These are phyloP conservation scores for Solanum infundibuliforme DNA, from an alignment of 257 asterid species.

Conservation along the genomic window DNA sequence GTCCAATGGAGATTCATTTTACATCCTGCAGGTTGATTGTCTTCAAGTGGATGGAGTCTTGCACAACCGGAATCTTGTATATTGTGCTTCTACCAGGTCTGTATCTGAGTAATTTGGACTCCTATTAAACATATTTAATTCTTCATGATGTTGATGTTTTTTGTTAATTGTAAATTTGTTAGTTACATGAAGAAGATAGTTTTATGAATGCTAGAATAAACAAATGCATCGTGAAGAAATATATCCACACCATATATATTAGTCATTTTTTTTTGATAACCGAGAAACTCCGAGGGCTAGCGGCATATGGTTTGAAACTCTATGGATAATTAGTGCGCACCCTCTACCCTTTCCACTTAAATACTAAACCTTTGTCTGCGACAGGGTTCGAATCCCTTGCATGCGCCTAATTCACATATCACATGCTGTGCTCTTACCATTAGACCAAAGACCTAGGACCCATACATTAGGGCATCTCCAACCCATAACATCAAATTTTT, in stretches of 20 bases:
- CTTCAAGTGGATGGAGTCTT: slow-evolving; percentile 97
- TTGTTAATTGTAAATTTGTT: not conserved
- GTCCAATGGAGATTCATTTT: not conserved
- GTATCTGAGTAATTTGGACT: not conserved
- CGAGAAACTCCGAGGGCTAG: not conserved
- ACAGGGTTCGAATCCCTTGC: not conserved
- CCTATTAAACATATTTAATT: not conserved
- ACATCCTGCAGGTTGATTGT: slow-evolving; percentile 72
- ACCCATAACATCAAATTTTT: not conserved
- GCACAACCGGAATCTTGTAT: slow-evolving; percentile 81
- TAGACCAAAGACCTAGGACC: not conserved
- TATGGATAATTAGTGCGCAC: not conserved
- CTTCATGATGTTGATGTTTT: not conserved
- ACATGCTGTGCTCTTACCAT: not conserved
- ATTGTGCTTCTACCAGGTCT: slow-evolving; percentile 96
- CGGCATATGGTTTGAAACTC: not conserved
- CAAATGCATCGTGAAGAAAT: not conserved
- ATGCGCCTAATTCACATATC: not conserved
- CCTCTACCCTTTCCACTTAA: not conserved
- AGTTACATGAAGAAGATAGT: not conserved
- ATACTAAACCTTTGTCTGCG: not conserved
- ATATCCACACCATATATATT: not conserved
- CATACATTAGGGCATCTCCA: not conserved
- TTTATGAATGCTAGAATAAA: not conserved
- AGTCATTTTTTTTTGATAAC: not conserved